Evolutionary conservation across 2,329 filamentous ascomycete genomes (phyloP).

Genomic region (Coniella vitis): DNA sequence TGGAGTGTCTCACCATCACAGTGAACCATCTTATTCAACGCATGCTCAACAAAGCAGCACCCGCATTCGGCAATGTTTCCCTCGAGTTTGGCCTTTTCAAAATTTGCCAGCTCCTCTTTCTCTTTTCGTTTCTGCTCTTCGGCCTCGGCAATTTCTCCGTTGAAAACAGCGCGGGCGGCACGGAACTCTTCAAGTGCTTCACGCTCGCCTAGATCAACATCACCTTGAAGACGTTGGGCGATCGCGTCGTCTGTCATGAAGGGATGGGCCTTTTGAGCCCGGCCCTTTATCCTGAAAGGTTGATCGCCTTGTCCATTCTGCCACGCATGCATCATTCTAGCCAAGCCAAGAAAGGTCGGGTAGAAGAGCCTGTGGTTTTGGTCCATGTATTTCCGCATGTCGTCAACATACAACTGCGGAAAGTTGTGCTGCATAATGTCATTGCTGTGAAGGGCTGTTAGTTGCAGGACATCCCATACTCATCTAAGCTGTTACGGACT

Average conservation of each 20-base stretch:
- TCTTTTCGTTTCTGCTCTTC: conserved; percentile 23
- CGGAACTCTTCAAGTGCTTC: conserved; percentile 33
- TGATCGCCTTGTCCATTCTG: conserved; percentile 5
- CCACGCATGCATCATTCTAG: conserved; percentile 20
- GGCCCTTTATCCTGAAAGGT: conserved; percentile 26
- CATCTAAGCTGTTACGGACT: neutral
- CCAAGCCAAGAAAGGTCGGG: conserved; percentile 28
- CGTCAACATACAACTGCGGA: conserved; percentile 22
- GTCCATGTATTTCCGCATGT: conserved; percentile 21
- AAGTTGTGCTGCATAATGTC: conserved; percentile 30
- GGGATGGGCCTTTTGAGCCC: conserved; percentile 13
- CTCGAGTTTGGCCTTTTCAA: conserved; percentile 33
- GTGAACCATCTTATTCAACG: conserved; percentile 60
- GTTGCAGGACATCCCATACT: too few relatives aligned
- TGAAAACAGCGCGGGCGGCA: conserved; percentile 27
- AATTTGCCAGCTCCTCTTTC: conserved; percentile 33
- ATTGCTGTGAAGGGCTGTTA: conserved; percentile 16
- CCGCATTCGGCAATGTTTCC: conserved; percentile 60
- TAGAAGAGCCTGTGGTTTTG: conserved; percentile 26
- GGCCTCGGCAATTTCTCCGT: conserved; percentile 20
- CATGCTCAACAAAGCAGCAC: conserved; percentile 64
- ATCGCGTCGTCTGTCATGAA: conserved; percentile 18
- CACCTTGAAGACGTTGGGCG: conserved; percentile 11
- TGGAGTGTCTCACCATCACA: conserved; percentile 56
- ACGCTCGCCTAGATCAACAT: conserved; percentile 16